Percentiles rank a stretch among this genome's conserved stretches.
Conservation (phyloP, 352 stramenopile genomes). For the Phytophthora capsici region DNA sequence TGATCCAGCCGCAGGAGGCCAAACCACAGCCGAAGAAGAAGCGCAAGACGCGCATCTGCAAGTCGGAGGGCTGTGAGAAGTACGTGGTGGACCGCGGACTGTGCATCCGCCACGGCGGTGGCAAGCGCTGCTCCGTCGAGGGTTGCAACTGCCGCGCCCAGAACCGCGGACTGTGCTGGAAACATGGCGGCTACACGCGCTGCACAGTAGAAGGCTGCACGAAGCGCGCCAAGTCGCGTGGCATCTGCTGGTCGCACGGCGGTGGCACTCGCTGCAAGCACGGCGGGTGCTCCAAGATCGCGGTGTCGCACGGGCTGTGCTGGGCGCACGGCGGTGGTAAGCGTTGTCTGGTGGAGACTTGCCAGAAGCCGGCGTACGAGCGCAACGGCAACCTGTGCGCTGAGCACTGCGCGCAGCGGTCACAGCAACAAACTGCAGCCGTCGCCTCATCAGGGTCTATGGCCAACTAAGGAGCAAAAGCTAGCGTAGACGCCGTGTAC, state of each 20-base stretch:
- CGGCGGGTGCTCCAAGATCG: slow-evolving; percentile 57
- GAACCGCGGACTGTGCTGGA: slow-evolving; percentile 53
- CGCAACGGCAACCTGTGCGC: slow-evolving; percentile 58
- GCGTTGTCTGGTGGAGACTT: slow-evolving; percentile 44
- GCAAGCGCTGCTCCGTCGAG: slow-evolving; percentile 71
- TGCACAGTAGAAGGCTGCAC: slow-evolving; percentile 59
- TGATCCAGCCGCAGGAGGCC: slow-evolving; percentile 17
- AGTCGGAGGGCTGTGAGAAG: slow-evolving; percentile 51
- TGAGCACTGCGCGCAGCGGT: slow-evolving; percentile 25
- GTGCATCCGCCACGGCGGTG: slow-evolving; percentile 83
- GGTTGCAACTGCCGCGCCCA: slow-evolving; percentile 59
- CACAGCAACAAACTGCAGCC: slow-evolving; percentile 5
- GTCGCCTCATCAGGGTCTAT: background rate
- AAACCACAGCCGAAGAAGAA: slow-evolving; percentile 41
- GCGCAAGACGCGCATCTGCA: slow-evolving; percentile 53
- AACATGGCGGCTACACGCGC: slow-evolving; percentile 52
- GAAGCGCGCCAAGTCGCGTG: slow-evolving; percentile 78
- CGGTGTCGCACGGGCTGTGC: slow-evolving; percentile 55
- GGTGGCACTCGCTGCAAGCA: slow-evolving; percentile 71
- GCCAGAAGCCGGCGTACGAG: slow-evolving; percentile 60
- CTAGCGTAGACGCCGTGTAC: slow-evolving; percentile 25
- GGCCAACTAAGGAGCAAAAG: slow-evolving; percentile 10
- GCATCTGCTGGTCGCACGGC: slow-evolving; percentile 87
- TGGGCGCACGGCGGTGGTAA: slow-evolving; percentile 73
- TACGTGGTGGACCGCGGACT: slow-evolving; percentile 60